Percentiles rank a stretch among this genome's conserved stretches.
Evolutionary conservation across 495 filamentous ascomycete species (phyloP).

Genomic region (Sordaria brevicollis): DNA sequence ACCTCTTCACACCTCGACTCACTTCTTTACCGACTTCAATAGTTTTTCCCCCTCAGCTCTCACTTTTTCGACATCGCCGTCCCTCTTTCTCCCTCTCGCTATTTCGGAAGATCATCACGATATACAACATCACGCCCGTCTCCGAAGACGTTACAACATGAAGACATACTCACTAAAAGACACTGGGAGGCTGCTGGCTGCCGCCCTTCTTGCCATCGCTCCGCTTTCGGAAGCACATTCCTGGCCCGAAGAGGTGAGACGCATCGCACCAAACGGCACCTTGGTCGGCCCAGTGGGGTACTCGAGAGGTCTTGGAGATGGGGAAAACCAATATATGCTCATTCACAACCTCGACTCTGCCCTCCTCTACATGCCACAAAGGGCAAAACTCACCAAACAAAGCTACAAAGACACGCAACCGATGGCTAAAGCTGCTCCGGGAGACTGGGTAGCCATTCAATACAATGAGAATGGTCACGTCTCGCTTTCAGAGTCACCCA

Average conservation of each 20-base stretch:
- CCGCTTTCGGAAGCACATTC: slow-evolving; percentile 47
- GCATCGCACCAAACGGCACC: slow-evolving; percentile 62
- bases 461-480: slow-evolving; percentile 89
- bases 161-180: not conserved
- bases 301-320: slow-evolving; percentile 47
- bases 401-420: slow-evolving; percentile 44
- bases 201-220: slow-evolving; percentile 26
- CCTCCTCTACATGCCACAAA: not conserved
- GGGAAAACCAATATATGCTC: slow-evolving; percentile 35
- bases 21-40: not conserved
- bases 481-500: slow-evolving; percentile 46
- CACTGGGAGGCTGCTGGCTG: slow-evolving; percentile 9
- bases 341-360: not conserved
- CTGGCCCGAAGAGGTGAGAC: slow-evolving; percentile 67
- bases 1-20: not conserved
- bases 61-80: not conserved
- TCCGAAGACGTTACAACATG: not conserved
- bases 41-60: not conserved
- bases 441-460: slow-evolving; percentile 58
- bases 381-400: slow-evolving; percentile 28
- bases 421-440: slow-evolving; percentile 54
- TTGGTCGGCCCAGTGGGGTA: slow-evolving; percentile 62
- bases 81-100: not conserved
- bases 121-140: not conserved
- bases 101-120: not conserved